Evolutionary conservation across 768 basidiomycete species (phyloP).

Genomic region (Auricularia heimuer): DNA sequence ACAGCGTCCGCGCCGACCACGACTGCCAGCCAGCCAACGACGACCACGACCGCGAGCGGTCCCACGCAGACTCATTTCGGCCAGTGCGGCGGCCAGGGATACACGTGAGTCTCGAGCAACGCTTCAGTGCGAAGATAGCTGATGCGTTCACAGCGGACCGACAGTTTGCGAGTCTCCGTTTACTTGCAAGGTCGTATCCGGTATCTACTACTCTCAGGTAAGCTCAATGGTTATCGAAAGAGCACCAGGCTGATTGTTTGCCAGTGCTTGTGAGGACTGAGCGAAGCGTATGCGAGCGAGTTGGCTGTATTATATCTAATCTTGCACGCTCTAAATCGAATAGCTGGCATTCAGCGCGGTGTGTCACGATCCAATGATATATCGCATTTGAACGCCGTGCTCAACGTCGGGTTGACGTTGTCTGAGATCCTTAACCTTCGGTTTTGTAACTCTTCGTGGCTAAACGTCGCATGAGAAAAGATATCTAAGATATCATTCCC

Average conservation of each 20-base stretch:
- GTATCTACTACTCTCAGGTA: conserved; percentile 46
- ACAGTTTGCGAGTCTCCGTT: conserved; percentile 33
- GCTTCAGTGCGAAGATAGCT: conserved; percentile 12
- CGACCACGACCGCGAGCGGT: conserved; percentile 4
- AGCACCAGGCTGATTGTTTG: neutral
- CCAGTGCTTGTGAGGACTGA: neutral
- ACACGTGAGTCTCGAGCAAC: conserved; percentile 22
- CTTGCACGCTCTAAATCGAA: too few relatives aligned
- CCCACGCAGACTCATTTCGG: conserved; percentile 11
- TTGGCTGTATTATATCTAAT: neutral
- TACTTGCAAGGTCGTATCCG: conserved; percentile 36
- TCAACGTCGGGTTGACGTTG: too few relatives aligned
- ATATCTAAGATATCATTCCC: too few relatives aligned
- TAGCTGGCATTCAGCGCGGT: too few relatives aligned
- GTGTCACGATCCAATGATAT: too few relatives aligned
- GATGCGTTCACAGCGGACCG: conserved; percentile 29
- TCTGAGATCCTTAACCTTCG: too few relatives aligned
- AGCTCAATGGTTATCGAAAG: neutral
- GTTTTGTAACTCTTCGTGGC: too few relatives aligned
- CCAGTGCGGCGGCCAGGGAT: conserved; percentile 12
- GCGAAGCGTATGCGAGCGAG: neutral
- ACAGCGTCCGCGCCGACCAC: conserved; percentile 14
- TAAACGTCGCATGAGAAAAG: too few relatives aligned
- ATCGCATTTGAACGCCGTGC: too few relatives aligned
- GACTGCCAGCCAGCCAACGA: conserved; percentile 6